Conservation (phyloP, 2,329 filamentous ascomycete genomes). For the Rutstroemia sp. region DNA sequence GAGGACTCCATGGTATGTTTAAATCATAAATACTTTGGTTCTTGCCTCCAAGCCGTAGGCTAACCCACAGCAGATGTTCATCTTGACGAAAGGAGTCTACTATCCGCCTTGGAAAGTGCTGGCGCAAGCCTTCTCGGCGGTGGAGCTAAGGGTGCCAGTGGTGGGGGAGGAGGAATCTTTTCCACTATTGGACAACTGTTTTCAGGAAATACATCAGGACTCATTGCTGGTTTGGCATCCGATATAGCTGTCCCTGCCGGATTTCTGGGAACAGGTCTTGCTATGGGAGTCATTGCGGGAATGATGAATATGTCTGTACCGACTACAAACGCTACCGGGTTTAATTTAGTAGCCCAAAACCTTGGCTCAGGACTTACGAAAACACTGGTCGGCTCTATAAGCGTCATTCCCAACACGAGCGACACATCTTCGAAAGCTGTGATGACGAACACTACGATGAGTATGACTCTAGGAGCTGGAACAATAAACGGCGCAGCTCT, state of each 20-base stretch:
- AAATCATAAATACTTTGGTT: background rate
- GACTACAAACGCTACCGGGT: background rate
- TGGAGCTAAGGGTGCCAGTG: background rate
- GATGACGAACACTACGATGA: background rate
- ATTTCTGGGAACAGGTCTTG: background rate
- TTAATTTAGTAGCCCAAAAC: background rate
- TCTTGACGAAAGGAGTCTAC: background rate
- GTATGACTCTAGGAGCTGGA: background rate
- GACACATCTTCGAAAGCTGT: background rate
- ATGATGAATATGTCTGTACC: background rate
- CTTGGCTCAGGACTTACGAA: background rate
- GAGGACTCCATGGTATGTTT: background rate
- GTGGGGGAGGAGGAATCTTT: background rate
- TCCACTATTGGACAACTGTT: background rate
- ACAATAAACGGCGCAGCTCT: background rate
- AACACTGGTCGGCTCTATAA: background rate
- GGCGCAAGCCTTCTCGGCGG: background rate
- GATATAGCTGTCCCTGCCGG: background rate
- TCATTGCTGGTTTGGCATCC: background rate
- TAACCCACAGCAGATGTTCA: background rate
- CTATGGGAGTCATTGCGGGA: background rate
- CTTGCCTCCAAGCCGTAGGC: background rate
- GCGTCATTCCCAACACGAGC: background rate
- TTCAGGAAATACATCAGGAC: background rate
- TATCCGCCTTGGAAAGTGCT: background rate